Base-by-base conservation (phyloP, 805 yeast species). In the Saturnispora silvae region DNA sequence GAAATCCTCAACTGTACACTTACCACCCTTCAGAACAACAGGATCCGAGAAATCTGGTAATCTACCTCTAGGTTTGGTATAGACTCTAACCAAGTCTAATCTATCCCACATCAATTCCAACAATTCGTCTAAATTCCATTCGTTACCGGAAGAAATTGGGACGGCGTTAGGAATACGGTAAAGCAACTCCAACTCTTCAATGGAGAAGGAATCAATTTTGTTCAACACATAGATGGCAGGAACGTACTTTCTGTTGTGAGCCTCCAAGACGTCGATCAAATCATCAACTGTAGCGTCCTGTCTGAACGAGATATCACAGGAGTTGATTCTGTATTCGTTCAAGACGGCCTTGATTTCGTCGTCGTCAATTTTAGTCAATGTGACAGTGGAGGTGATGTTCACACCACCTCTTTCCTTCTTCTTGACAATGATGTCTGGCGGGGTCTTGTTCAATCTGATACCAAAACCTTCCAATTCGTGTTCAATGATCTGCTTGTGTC, bases 221-320 rank as follows among this genome's bases (percentile, higher is more conserved):
- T 92, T 92, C 54, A 92, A 67, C 32, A 86, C 96, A 55, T 92
- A 92, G 40, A 92, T 68, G 1, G 95, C 97, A 3, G 98, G 98
- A 48, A 92, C 85, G 59, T 92, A 92, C 57, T 83, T 77, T 64
- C 99, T 78, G 51, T 83, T 76, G 40, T 81, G 79, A 4, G 81
- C 87, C 63, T 92, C 98, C 38, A 92, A 72, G 10, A 87, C 83
- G 57, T 92, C 99, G 50, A 92, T 92, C 50, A 92, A 66, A 54
- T 92, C 98, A 56, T 92, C 99, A 16, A 94, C 94, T 0, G 95
- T 84, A 17, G 98, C 98, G 59, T 92, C 98, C 58, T 97, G 87
- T 56, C 99, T 70, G 64, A 92, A 81, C 2, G 95, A 92, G 47
- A 92, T 82, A 58, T 92, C 96, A 13, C 98, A 97, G 33, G 95